A percentile compares a stretch with the other conserved stretches of the same genome.
Conservation (phyloP, 352 stramenopile genomes). For the Phytophthora foliorum region DNA sequence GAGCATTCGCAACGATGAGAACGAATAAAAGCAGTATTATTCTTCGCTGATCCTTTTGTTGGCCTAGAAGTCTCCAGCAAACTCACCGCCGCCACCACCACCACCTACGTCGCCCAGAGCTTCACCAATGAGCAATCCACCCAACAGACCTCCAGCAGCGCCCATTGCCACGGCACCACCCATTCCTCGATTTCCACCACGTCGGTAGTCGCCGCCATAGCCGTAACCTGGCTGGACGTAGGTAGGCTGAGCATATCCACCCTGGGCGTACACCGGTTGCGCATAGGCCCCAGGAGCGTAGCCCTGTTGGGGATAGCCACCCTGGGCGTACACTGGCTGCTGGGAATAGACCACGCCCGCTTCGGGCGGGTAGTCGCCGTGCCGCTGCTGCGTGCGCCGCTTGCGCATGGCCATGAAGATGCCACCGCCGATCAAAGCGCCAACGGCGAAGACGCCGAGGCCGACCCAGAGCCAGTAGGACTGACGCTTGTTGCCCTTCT, state of each 20-base stretch:
- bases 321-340: slow-evolving; percentile 45
- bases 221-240: slow-evolving; percentile 45
- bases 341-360: slow-evolving; percentile 20
- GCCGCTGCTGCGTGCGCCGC: slow-evolving; percentile 37
- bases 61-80: slow-evolving; percentile 47
- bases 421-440: slow-evolving; percentile 39
- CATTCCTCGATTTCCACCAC: slow-evolving; percentile 45
- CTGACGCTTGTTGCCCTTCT: slow-evolving; percentile 24
- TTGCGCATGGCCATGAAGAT: slow-evolving; percentile 52
- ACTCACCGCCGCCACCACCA: slow-evolving; percentile 35
- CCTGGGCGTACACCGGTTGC: slow-evolving; percentile 50
- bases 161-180: slow-evolving; percentile 48
- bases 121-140: slow-evolving; percentile 50
- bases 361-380: slow-evolving; percentile 25
- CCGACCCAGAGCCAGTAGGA: slow-evolving; percentile 46
- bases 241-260: slow-evolving; percentile 43
- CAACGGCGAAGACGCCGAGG: slow-evolving; percentile 42
- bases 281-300: slow-evolving; percentile 49
- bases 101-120: slow-evolving; percentile 49
- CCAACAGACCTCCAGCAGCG: slow-evolving; percentile 47
- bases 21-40: slow-evolving; percentile 3
- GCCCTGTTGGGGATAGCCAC: slow-evolving; percentile 41
- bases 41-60: slow-evolving; percentile 6
- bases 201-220: slow-evolving; percentile 36
- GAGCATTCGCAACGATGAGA: too few species aligned